Evolutionary conservation across 352 stramenopile genomes (phyloP).

Genomic region (Globisporangium middletonii): DNA sequence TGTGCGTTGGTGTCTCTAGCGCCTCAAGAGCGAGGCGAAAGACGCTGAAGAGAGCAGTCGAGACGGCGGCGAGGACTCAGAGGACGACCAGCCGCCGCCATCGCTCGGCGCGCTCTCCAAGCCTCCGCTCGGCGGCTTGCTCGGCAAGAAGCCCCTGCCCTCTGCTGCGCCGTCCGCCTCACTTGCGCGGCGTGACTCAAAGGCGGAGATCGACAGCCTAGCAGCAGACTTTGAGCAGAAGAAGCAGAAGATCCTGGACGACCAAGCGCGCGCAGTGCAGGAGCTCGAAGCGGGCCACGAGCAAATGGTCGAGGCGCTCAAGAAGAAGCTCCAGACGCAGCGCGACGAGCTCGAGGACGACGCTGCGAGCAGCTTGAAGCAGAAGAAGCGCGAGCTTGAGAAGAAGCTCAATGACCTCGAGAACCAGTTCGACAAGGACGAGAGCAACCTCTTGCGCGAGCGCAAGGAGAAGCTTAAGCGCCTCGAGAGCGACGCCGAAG

Average conservation of each 20-base stretch:
- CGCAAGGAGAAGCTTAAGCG: constrained; percentile 64
- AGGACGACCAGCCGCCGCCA: constrained; percentile 12
- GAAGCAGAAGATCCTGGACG: constrained; percentile 37
- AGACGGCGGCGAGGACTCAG: constrained; percentile 18
- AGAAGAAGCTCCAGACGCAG: constrained; percentile 42
- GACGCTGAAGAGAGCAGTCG: constrained; percentile 25
- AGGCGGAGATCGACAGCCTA: constrained; percentile 26
- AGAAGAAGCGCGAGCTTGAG: constrained; percentile 54
- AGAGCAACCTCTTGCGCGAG: constrained; percentile 40
- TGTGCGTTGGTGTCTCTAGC: constrained; percentile 8
- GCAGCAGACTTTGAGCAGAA: constrained; percentile 38
- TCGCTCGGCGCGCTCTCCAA: constrained; percentile 38
- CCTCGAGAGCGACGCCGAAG: constrained; percentile 46
- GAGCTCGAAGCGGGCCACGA: constrained; percentile 38
- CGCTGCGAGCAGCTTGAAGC: constrained; percentile 50
- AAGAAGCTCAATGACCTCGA: constrained; percentile 67
- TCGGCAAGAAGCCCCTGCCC: constrained; percentile 45
- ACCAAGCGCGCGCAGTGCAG: constrained; percentile 29
- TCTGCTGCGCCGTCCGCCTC: constrained; percentile 14
- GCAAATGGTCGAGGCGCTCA: constrained; percentile 21
- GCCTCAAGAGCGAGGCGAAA: constrained; percentile 26
- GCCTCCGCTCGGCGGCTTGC: constrained; percentile 33
- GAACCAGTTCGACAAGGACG: constrained; percentile 59
- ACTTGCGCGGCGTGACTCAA: constrained; percentile 25
- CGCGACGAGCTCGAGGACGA: constrained; percentile 49